These are phyloP conservation scores for Ceratobasidium sp. DNA, from an alignment of 1,284 basidiomycete species.

Conservation along the genomic window DNA sequence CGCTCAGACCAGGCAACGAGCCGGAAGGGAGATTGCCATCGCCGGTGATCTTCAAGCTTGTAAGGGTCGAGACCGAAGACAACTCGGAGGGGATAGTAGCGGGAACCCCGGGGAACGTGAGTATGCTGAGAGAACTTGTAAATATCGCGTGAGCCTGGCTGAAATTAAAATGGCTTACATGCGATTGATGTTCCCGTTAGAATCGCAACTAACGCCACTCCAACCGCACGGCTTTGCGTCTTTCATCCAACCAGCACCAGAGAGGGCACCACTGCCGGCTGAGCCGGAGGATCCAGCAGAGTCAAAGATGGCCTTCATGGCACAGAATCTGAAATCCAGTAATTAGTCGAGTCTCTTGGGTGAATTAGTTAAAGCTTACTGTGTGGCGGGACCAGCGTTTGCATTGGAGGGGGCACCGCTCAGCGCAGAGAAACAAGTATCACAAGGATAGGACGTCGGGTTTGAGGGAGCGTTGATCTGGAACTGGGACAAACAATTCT, in stretches of 20 bases:
- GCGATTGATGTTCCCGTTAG: conserved; percentile 58
- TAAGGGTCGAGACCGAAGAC: conserved; percentile 58
- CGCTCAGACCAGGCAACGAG: conserved; percentile 57
- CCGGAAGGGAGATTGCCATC: conserved; percentile 59
- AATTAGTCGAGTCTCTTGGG: background rate
- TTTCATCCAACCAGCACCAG: conserved; percentile 62
- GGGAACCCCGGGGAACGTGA: conserved; percentile 63
- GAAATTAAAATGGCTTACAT: conserved; percentile 57
- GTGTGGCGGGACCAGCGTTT: conserved; percentile 29
- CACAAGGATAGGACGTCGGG: conserved; percentile 62
- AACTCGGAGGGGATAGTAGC: conserved; percentile 60
- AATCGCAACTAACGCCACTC: conserved; percentile 62
- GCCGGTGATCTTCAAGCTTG: conserved; percentile 59
- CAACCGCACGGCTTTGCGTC: conserved; percentile 63
- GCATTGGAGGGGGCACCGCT: conserved; percentile 50
- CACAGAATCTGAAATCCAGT: conserved; percentile 55
- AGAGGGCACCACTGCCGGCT: conserved; percentile 58
- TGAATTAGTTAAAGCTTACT: conserved; percentile 6
- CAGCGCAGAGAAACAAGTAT: conserved; percentile 60
- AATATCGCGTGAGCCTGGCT: background rate
- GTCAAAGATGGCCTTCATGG: conserved; percentile 63
- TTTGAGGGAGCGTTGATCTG: conserved; percentile 60
- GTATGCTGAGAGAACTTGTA: conserved; percentile 53
- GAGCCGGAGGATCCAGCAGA: conserved; percentile 54
- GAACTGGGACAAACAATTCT: conserved; percentile 63